Conservation (phyloP, 2,329 filamentous ascomycete species). For the Colletotrichum chrysophilum region DNA sequence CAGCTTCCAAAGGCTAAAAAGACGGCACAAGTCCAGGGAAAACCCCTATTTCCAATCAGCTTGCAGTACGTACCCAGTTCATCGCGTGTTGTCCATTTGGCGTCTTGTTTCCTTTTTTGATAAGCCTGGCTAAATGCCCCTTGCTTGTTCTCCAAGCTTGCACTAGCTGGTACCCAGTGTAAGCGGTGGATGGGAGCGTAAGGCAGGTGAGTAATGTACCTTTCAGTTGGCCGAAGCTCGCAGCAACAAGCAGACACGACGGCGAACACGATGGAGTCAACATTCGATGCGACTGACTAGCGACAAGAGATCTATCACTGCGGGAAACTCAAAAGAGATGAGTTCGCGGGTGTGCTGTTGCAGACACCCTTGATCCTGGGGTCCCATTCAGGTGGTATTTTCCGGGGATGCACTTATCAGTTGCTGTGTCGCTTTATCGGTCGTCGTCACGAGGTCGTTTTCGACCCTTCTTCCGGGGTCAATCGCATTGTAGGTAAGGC, state of each 20-base stretch:
- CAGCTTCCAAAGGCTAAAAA: background rate
- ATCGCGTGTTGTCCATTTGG: background rate
- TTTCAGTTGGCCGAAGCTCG: background rate
- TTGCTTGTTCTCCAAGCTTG: background rate
- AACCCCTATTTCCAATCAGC: background rate
- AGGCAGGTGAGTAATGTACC: slow-evolving; percentile 5
- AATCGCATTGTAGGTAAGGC: background rate
- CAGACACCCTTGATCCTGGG: slow-evolving; percentile 10
- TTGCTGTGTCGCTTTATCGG: background rate
- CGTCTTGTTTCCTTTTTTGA: background rate
- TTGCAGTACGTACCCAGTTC: background rate
- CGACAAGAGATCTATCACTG: background rate
- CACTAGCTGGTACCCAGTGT: background rate
- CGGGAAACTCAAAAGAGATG: slow-evolving; percentile 14
- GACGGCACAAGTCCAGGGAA: background rate
- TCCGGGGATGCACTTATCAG: slow-evolving; percentile 13
- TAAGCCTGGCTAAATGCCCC: background rate
- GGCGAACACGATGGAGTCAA: background rate
- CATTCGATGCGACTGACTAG: background rate
- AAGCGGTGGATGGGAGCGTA: background rate
- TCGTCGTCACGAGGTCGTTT: background rate
- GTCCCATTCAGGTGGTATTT: slow-evolving; percentile 14
- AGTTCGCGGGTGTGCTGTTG: background rate
- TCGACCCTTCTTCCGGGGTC: background rate
- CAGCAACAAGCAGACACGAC: background rate